Conservation (phyloP, 257 asterid genomes). For the Petrea volubilis region DNA sequence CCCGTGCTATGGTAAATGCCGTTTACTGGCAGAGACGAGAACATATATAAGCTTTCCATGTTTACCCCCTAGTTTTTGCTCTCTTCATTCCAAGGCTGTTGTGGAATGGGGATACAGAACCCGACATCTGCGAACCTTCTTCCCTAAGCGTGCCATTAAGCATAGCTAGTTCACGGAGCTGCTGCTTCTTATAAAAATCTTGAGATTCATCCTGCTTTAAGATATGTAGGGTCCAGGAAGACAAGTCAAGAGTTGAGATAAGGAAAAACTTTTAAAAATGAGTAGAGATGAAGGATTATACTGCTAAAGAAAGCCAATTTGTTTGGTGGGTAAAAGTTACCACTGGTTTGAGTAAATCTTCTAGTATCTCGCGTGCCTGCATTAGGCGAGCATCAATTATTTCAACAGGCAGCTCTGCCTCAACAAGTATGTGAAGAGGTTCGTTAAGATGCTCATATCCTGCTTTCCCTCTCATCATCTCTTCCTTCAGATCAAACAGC, state of each 20-base stretch:
- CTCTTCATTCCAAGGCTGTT: conserved; percentile 97
- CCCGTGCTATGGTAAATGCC: conserved; percentile 33
- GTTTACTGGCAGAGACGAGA: conserved; percentile 27
- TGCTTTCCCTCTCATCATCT: conserved; percentile 98
- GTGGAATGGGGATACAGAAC: conserved; percentile 90
- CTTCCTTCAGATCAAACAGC: conserved; percentile 69
- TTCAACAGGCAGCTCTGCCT: conserved; percentile 95
- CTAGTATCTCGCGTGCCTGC: conserved; percentile 93
- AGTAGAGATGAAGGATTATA: neutral
- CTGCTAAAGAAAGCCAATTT: conserved; percentile 9
- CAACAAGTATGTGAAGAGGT: conserved; percentile 92
- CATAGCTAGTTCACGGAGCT: conserved; percentile 90
- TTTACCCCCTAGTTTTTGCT: conserved; percentile 89
- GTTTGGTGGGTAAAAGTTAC: conserved; percentile 45
- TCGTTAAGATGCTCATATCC: conserved; percentile 97
- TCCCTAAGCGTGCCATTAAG: conserved; percentile 95
- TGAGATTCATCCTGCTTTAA: conserved; percentile 82
- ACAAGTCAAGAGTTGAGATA: neutral
- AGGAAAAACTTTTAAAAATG: neutral
- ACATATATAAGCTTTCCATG: conserved; percentile 20
- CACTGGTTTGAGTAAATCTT: conserved; percentile 95
- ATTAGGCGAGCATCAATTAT: conserved; percentile 84
- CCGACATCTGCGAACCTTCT: conserved; percentile 88
- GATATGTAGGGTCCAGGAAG: neutral
- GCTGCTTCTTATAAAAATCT: conserved; percentile 90